Base-by-base conservation (phyloP, 805 yeast species). In the Spencermartinsiella europaea region DNA sequence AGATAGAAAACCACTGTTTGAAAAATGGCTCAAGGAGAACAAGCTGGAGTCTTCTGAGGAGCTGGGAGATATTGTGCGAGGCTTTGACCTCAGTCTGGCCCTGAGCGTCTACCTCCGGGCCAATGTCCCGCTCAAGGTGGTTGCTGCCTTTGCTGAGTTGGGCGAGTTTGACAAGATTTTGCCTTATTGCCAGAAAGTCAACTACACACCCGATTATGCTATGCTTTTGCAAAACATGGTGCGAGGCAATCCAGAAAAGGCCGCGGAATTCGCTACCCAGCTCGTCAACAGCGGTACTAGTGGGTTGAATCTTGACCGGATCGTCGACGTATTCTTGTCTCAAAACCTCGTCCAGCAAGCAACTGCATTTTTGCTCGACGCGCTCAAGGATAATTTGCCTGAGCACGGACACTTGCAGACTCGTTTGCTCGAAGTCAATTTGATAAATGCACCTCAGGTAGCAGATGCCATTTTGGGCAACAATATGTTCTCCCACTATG, bases 401-500 rank as follows among this genome's bases (percentile, higher is more conserved):
- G 84, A 90, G 53, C 96, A 93, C 63, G 97, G 96, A 15, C 95
- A 89, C 61, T 74, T 93, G 62, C 99, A 93, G 74, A 93, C 99
- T 5, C 81, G 95, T 61, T 79, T 93, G 43, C 77, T 93, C 56
- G 99, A 93, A 69, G 88, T 87, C 56, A 93, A 93, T 67, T 74
- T 93, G 64, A 67, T 87, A 63, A 95, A 90, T 65, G 99, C 99
- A 15, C 99, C 99, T 43, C 99, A 93, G 75, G 99, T 93, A 47
- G 99, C 99, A 37, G 99, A 93, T 69, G 99, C 99, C 17, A 93
- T 93, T 56, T 75, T 93, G 60, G 96, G 97, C 50, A 93, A 91
- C 68, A 81, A 83, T 50, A 91, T 93, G 87, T 93, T 95, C 72
- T 80, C 90, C 55, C 96, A 90, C 64, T 93, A 87, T 67, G 99